A percentile compares a stretch with the other conserved stretches of the same genome.
Evolutionary conservation across 2,329 filamentous ascomycete species (phyloP).

Genomic region (Cytospora mali): DNA sequence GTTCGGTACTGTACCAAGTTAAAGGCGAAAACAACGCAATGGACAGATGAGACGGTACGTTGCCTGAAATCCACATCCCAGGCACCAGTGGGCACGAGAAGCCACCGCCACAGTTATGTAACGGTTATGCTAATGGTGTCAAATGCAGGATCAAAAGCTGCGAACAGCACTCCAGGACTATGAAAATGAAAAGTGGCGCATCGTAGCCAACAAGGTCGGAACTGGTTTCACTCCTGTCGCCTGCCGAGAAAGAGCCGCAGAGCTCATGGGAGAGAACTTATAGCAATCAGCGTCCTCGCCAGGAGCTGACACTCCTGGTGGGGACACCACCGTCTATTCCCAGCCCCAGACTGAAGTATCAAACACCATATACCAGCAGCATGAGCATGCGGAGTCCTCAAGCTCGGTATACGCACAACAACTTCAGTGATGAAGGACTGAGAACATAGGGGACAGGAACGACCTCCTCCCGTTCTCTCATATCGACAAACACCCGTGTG

Average conservation of each 20-base stretch:
- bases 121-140: conserved; percentile 4
- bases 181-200: conserved; percentile 90
- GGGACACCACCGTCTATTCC: conserved; percentile 49
- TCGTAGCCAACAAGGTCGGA: conserved; percentile 87
- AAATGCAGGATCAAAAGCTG: conserved; percentile 71
- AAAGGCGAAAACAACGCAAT: conserved; percentile 89
- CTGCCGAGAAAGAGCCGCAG: conserved; percentile 77
- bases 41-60: conserved; percentile 90
- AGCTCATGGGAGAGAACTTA: conserved; percentile 58
- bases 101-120: background rate
- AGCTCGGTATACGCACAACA: conserved; percentile 42
- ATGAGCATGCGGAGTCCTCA: conserved; percentile 25
- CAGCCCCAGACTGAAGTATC: conserved; percentile 33
- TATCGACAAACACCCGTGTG: background rate
- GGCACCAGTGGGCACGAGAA: background rate
- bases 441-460: background rate
- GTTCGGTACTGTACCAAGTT: conserved; percentile 94
- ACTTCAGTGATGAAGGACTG: conserved; percentile 36
- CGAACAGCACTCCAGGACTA: conserved; percentile 78
- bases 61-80: conserved; percentile 23
- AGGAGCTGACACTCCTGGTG: conserved; percentile 48
- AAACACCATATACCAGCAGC: conserved; percentile 23
- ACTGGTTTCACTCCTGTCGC: conserved; percentile 85
- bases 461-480: background rate
- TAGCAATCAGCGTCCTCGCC: conserved; percentile 60